phyloP scores from a whole-genome alignment of 2,329 filamentous ascomycete species.

The Penicillium glabrum region DNA sequence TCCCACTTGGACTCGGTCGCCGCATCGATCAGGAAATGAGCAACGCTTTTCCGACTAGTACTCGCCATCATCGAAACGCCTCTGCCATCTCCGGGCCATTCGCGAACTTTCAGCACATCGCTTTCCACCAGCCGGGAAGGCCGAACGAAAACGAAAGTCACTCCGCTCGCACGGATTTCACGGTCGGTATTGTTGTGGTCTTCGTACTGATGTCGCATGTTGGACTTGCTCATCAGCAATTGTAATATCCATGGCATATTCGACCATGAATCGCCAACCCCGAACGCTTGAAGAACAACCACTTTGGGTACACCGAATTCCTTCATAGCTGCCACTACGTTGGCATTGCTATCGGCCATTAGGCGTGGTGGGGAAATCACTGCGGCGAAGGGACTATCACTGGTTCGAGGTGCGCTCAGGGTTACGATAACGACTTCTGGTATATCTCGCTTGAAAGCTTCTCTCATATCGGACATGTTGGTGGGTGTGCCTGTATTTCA shows the following conservation, averaged over 20 bases:
- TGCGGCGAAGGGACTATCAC: slow-evolving; percentile 51
- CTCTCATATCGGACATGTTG: slow-evolving; percentile 17
- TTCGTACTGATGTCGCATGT: slow-evolving; percentile 48
- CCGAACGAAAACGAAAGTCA: slow-evolving; percentile 48
- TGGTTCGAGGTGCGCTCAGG: slow-evolving; percentile 48
- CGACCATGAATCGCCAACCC: slow-evolving; percentile 47
- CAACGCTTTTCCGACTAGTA: slow-evolving; percentile 43
- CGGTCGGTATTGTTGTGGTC: slow-evolving; percentile 52
- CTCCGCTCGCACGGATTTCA: slow-evolving; percentile 37
- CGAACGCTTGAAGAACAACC: slow-evolving; percentile 53
- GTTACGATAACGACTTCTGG: slow-evolving; percentile 49
- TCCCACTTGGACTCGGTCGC: slow-evolving; percentile 45
- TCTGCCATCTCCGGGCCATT: slow-evolving; percentile 45
- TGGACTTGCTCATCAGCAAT: slow-evolving; percentile 47
- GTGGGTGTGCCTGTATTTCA: slow-evolving; percentile 22
- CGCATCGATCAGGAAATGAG: slow-evolving; percentile 48
- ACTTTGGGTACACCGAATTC: slow-evolving; percentile 41
- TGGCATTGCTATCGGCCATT: slow-evolving; percentile 47
- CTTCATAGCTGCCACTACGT: slow-evolving; percentile 41
- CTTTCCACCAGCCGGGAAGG: slow-evolving; percentile 47
- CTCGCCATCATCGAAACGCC: slow-evolving; percentile 43
- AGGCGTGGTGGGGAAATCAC: slow-evolving; percentile 46
- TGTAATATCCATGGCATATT: slow-evolving; percentile 46
- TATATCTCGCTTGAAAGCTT: slow-evolving; percentile 11
- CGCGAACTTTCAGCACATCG: slow-evolving; percentile 36